Evolutionary conservation across 768 basidiomycete genomes (phyloP).

Genomic region (Suillus plorans): DNA sequence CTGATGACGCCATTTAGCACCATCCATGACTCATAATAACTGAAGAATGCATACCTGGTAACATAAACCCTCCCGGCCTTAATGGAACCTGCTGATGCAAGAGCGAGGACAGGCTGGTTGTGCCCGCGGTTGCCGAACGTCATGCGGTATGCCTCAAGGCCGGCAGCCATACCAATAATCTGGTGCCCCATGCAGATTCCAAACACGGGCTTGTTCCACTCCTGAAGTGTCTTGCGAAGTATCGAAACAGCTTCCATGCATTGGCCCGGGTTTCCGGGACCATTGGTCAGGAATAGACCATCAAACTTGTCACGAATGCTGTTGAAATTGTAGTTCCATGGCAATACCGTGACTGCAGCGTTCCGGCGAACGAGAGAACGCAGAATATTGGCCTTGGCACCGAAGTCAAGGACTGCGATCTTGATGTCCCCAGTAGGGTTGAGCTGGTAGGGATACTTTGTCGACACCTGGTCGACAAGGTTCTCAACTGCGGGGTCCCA

Average conservation of each 20-base stretch:
- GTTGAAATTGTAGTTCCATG: slow-evolving; percentile 99
- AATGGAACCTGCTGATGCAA: slow-evolving; percentile 92
- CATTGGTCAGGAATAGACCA: slow-evolving; percentile 95
- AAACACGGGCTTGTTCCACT: slow-evolving; percentile 94
- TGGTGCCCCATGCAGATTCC: slow-evolving; percentile 99
- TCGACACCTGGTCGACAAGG: slow-evolving; percentile 91
- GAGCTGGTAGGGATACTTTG: slow-evolving; percentile 77
- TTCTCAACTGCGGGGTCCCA: slow-evolving; percentile 94
- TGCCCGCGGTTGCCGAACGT: slow-evolving; percentile 99
- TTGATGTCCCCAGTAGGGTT: slow-evolving; percentile 87
- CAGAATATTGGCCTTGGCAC: slow-evolving; percentile 95
- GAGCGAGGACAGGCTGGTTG: slow-evolving; percentile 96
- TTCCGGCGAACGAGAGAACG: slow-evolving; percentile 89
- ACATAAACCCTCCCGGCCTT: slow-evolving; percentile 97
- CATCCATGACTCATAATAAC: not conserved
- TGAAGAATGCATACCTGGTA: slow-evolving; percentile 58
- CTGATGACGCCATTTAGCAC: slow-evolving; percentile 34
- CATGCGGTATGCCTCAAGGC: slow-evolving; percentile 96
- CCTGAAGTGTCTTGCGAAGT: slow-evolving; percentile 76
- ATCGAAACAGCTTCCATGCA: slow-evolving; percentile 84
- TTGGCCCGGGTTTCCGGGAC: slow-evolving; percentile 90
- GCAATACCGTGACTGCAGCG: slow-evolving; percentile 91
- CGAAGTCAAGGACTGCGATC: slow-evolving; percentile 96
- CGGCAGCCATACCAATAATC: slow-evolving; percentile 96
- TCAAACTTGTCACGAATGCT: slow-evolving; percentile 86